These are phyloP conservation scores for Mortierella sp. DNA, from an alignment of 371 early-diverging fungal genomes.

Conservation along the genomic window DNA sequence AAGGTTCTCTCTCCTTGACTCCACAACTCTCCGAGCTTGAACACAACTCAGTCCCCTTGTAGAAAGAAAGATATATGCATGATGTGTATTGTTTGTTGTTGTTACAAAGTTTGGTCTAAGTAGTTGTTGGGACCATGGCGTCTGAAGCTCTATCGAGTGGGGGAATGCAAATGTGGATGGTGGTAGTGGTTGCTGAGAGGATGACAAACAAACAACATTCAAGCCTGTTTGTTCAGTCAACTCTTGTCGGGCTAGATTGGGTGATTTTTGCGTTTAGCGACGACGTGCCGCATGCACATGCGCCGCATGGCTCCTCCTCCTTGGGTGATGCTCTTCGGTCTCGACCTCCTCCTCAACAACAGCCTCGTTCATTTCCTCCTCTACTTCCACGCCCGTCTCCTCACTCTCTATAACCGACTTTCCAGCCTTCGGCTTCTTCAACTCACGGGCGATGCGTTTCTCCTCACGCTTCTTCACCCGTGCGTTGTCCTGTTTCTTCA, in stretches of 20 bases:
- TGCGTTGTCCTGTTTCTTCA: constrained; percentile 29
- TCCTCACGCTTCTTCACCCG: neutral
- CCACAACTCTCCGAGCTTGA: neutral
- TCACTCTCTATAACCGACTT: neutral
- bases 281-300: no score
- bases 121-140: neutral
- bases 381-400: no score
- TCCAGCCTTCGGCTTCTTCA: neutral
- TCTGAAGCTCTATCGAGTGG: neutral
- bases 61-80: neutral
- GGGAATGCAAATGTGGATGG: neutral
- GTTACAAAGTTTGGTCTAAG: neutral
- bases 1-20: neutral
- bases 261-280: neutral
- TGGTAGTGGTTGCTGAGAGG: neutral
- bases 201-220: neutral
- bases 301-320: neutral
- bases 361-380: neutral
- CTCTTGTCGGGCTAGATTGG: no score
- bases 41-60: neutral
- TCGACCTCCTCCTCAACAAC: neutral
- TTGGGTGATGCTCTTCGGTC: neutral
- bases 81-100: neutral
- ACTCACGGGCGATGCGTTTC: neutral
- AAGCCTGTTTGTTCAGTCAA: neutral